Evolutionary conservation across 176 grass and related monocot genomes (phyloP), one percentile per base, ranked within the genome.

Genomic region (Phyllostachys edulis): DNA sequence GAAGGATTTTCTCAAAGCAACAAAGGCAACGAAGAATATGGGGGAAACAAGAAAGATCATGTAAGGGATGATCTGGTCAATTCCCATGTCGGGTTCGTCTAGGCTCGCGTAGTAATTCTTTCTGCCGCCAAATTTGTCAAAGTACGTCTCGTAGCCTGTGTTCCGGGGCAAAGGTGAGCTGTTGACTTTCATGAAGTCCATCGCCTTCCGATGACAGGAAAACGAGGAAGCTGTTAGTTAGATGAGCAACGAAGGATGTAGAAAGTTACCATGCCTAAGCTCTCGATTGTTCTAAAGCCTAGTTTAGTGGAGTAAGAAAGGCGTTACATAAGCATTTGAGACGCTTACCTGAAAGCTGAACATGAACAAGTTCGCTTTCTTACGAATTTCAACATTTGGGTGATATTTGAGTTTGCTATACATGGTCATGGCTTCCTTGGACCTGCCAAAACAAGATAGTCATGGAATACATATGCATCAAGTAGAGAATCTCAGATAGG

Each of bases 321-420:
- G 37, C 26, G 17, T 41, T 44, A 32, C 34, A 14, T 7, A 61
- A 13, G 23, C 18, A 59, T 55, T 66, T 24, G 42, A 56, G 8
- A 72, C n/a, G 27, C 7, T 84, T 87, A 95, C 95, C 95, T 98
- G 89, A 63, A 98, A 98, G 80, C 89, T 95, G 80, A 89, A 95
- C 46, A 83, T 42, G 39, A 95, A 98, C 73, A 95, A 87, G 57
- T 85, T 98, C 61, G 93, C 93, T 66, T 88, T 95, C 67, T 89
- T 95, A 73, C 87, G 92, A 24, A 98, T 87, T 75, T 91, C 90
- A 23, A 47, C 62, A 67, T 93, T 93, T 34, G 91, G 90, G 82
- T 98, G 93, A 66, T 92, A 90, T 39, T 93, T 88, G 2, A 98
- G 93, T 75, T 91, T 98, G 84, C 94, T 92, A 57, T 93, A 92